Percentiles rank a stretch among this genome's conserved stretches.
Evolutionary conservation across 768 basidiomycete species (phyloP).

Genomic region (Mycena metata): DNA sequence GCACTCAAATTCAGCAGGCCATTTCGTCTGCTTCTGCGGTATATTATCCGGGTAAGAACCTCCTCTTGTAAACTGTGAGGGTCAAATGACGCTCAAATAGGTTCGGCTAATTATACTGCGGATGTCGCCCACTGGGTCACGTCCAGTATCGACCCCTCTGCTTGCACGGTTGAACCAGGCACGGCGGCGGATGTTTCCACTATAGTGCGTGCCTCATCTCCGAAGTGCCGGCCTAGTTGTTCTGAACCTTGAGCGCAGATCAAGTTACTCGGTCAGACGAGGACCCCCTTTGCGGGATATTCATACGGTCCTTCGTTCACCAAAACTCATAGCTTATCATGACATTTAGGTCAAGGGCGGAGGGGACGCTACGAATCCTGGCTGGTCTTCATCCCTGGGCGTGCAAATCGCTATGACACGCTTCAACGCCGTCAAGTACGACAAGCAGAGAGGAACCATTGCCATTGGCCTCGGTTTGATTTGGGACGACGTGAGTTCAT

Average conservation of each 20-base stretch:
- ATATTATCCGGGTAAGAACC: slow-evolving; percentile 53
- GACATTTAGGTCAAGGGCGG: slow-evolving; percentile 68
- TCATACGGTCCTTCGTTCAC: slow-evolving; percentile 42
- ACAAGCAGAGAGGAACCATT: slow-evolving; percentile 54
- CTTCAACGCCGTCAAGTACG: slow-evolving; percentile 61
- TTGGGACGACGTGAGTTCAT: slow-evolving; percentile 74
- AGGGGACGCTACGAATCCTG: slow-evolving; percentile 67
- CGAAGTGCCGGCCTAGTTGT: background rate
- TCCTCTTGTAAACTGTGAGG: background rate
- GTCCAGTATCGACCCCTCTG: slow-evolving; percentile 60
- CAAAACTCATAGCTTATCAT: too few species aligned
- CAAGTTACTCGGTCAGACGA: slow-evolving; percentile 56
- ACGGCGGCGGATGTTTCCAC: slow-evolving; percentile 62
- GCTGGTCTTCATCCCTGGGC: slow-evolving; percentile 71
- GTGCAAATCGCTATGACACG: slow-evolving; percentile 69
- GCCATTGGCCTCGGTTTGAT: slow-evolving; percentile 61
- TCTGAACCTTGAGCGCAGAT: slow-evolving; percentile 52
- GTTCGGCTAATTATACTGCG: slow-evolving; percentile 51
- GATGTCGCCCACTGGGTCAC: slow-evolving; percentile 66
- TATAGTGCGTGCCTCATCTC: slow-evolving; percentile 56
- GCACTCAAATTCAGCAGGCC: slow-evolving; percentile 51
- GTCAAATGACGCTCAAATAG: background rate
- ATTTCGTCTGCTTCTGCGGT: slow-evolving; percentile 63
- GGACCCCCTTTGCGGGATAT: slow-evolving; percentile 68
- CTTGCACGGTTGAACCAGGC: slow-evolving; percentile 72